These are phyloP conservation scores for Trypanosoma brucei DNA, from an alignment of 208 protist species.

Conservation along the genomic window DNA sequence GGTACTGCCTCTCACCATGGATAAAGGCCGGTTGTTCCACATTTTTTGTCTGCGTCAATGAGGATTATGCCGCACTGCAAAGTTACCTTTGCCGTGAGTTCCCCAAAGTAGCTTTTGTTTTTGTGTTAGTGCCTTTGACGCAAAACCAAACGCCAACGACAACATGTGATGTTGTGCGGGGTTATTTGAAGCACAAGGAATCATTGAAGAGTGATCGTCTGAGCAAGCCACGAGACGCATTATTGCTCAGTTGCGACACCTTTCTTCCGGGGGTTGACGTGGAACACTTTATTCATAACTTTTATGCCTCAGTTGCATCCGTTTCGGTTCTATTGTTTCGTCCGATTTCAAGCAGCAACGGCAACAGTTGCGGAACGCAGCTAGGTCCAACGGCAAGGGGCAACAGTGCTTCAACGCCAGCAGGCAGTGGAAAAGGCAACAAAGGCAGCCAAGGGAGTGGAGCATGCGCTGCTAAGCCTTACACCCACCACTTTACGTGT, in stretches of 20 bases:
- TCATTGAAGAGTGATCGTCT: conserved; percentile 30
- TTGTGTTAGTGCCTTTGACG: conserved; percentile 54
- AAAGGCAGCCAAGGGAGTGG: conserved; percentile 13
- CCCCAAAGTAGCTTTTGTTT: conserved; percentile 53
- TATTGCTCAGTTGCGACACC: conserved; percentile 79
- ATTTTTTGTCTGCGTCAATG: conserved; percentile 80
- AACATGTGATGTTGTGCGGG: conserved; percentile 69
- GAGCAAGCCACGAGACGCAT: conserved; percentile 44
- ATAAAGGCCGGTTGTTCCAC: conserved; percentile 57
- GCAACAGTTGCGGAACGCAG: conserved; percentile 3
- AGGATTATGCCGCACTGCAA: conserved; percentile 47
- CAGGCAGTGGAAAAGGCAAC: conserved; percentile 7
- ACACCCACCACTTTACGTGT: conserved; percentile 47
- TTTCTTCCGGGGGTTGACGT: conserved; percentile 73
- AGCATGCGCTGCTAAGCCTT: conserved; percentile 26
- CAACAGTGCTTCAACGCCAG: background rate
- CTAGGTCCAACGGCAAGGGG: background rate
- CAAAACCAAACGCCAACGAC: conserved; percentile 49
- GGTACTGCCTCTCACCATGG: conserved; percentile 75
- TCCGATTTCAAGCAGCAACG: conserved; percentile 15
- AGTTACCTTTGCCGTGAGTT: conserved; percentile 65
- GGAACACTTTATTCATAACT: conserved; percentile 59
- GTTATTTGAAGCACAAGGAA: conserved; percentile 72
- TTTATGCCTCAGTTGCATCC: conserved; percentile 69
- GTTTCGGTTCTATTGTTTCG: conserved; percentile 65